Base-by-base conservation (phyloP, 305 asterid species). In the Fraxinus greggii region DNA sequence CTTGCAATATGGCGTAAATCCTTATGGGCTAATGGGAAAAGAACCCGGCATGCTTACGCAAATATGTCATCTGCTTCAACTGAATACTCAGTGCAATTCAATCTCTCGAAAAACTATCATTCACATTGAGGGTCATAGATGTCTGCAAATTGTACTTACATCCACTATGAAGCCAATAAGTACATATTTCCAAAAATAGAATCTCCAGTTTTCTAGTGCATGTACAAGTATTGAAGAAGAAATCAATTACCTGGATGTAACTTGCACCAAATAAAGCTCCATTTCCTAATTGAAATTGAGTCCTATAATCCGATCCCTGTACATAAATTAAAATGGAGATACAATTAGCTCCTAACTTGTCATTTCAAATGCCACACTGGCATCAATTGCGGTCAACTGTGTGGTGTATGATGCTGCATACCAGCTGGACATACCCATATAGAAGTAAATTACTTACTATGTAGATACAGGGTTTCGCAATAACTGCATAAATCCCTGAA, bases 241-340 rank as follows among this genome's bases (percentile, higher is more conserved):
- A 33, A 67, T 56, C 73, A 29, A 80, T 87, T 83, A 94, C 99
- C 97, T 94, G 98, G 85, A 94, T 89, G 88, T 94, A 95, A 89
- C 87, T 94, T 82, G 98, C 98, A 80, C 98, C 98, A 82, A 92
- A 78, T 80, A 95, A 89, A 82, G 94, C 93, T 67, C 99, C 96
- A 88, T 87, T 92, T 28, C 98, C 99, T 17, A 94, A 77, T 82
- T 95, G 99, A 88, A 93, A 83, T 84, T 93, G 98, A 38, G 89
- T 54, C 90, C 98, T 90, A 74, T 86, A 91, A 87, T 95, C 98
- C 35, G 88, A 86, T 48, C 92, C 93, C 92, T 90, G 85, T 33
- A 82, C 69, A 83, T 33, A 82, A 78, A 67, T 84, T 54, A 77
- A 36, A 59, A 70, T 42, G 65, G 29, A 45, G 54, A 74, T 12